phyloP scores from a whole-genome alignment of 108 stramenopile species.

The Pinguiococcus pyrenoidosus region DNA sequence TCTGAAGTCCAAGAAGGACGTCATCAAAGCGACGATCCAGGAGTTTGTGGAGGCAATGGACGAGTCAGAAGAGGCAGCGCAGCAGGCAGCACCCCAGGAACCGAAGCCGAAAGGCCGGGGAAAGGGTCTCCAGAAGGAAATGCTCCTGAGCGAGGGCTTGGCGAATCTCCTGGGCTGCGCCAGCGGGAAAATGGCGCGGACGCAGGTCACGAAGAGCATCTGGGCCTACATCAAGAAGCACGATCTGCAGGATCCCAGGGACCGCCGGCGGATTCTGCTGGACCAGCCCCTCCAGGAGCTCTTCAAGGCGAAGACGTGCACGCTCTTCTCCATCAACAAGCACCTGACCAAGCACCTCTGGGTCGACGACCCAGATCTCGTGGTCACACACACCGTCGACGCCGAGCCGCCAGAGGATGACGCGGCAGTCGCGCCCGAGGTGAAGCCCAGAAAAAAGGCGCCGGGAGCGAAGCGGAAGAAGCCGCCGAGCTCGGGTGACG shows the following conservation, averaged over 20 bases:
- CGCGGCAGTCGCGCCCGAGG: neutral
- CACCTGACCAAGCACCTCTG: constrained; percentile 1
- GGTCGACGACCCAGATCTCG: neutral
- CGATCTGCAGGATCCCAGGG: constrained; percentile 17
- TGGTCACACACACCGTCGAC: neutral
- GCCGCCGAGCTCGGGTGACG: too few relatives aligned
- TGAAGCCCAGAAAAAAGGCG: neutral
- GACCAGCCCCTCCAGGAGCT: constrained; percentile 12
- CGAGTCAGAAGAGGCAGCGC: too few relatives aligned
- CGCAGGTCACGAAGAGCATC: constrained; percentile 12
- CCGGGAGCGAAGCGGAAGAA: neutral
- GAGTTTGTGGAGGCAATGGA: too few relatives aligned
- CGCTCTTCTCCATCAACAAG: constrained; percentile 18
- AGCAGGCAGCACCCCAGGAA: too few relatives aligned
- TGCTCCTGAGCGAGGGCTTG: neutral
- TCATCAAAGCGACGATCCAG: too few relatives aligned
- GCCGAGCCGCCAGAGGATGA: neutral
- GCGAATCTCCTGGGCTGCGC: neutral
- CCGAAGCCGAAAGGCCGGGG: too few relatives aligned
- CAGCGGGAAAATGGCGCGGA: constrained; percentile 1
- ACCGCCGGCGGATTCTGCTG: constrained; percentile 15
- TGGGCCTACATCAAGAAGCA: constrained; percentile 24
- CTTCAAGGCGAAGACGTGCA: neutral
- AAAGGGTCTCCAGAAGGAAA: neutral
- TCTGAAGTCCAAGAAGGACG: too few relatives aligned